Evolutionary conservation across 2,329 filamentous ascomycete species (phyloP), one percentile per base, ranked within the genome.

Genomic region (Pseudogymnoascus sp.): DNA sequence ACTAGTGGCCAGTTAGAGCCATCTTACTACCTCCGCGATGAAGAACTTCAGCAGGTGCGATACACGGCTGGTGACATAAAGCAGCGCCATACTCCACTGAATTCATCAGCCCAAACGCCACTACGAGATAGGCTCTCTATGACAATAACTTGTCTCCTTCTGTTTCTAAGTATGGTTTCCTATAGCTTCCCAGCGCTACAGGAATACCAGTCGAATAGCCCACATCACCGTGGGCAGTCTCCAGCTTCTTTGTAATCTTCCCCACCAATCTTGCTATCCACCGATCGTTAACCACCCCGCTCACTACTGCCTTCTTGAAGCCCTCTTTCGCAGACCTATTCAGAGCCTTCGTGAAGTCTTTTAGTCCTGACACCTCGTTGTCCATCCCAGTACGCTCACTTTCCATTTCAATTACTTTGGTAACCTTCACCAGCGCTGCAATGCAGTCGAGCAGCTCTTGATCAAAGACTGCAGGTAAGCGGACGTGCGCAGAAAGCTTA

Each of bases 261-360:
- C 81, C 81, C 0, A 83, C 79, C 66, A 83, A 68, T 69, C 78
- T 79, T 37, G 81, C 81, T 67, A 84, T 82, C 80, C 81, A 83
- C 18, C 79, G 73, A 68, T 84, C 81, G 67, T 83, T 83, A 4
- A 80, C 77, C 37, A 81, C 74, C 1, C 76, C 78, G 37, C 70
- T 77, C 0, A 80, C 75, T 1, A 77, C 73, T 0, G 74, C 77
- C 67, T 78, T 81, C 70, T 79, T 80, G 71, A 80, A 76, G 0
- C 78, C 77, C 34, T 78, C 77, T 62, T 76, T 78, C 16, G 78
- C 75, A 38, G 66, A 71, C 7, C 72, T 70, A 62, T 66, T 73
- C 66, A 71, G 70, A 67, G 61, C 69, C 68, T 34, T 70, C 68
- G 36, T 69, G 64, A 69, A 73, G 46, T 66, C 73, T 63, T 65